Base-by-base conservation (phyloP, 495 filamentous ascomycete species). In the Wilcoxina mikolae region DNA sequence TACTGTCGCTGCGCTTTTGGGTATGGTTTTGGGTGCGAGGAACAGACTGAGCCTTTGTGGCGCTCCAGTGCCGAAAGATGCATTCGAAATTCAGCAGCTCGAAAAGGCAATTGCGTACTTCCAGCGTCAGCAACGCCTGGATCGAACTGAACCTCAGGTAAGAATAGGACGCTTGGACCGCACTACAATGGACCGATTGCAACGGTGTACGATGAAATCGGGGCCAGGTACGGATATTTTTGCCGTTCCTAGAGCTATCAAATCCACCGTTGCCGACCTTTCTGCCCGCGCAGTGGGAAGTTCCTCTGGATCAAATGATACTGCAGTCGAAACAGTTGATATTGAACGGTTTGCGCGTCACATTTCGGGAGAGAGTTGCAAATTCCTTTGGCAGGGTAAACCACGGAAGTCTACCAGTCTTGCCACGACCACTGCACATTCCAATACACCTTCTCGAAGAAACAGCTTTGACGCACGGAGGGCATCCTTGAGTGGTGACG, bases 311-410 rank as follows among this genome's bases (percentile, higher is more conserved):
- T 90, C 91, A 67, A 86, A 78, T 33, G 83, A 86, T 25, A 87
- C 83, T 15, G 90, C 91, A 56, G 78, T 96, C 29, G 91, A 98
- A 69, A 95, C 87, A 2, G 70, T 84, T 9, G 87, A 95, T 61
- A 76, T 98, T 28, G 88, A 93, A 54, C 82, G 74, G 33, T 91
- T 96, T 57, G 74, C 84, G 26, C 77, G 78, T 53, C 70, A 94
- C 28, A 77, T 82, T 0, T 80, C 76, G 51, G 91, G 91, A 26
- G 82, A 85, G 63, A 77, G 84, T 51, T 74, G 83, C 10, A 95
- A 94, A 67, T 96, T 85, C 83, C 73, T 98, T 9, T 98, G 93
- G 93, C 74, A 83, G 48, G 93, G 93, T 7, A 98, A 94, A 62
- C 75, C 82, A 11, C 79, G 76, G 50, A 85, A 85, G 65, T 24